phyloP scores from a whole-genome alignment of 1,139 yeast species.

The Candida sanyaensis region DNA sequence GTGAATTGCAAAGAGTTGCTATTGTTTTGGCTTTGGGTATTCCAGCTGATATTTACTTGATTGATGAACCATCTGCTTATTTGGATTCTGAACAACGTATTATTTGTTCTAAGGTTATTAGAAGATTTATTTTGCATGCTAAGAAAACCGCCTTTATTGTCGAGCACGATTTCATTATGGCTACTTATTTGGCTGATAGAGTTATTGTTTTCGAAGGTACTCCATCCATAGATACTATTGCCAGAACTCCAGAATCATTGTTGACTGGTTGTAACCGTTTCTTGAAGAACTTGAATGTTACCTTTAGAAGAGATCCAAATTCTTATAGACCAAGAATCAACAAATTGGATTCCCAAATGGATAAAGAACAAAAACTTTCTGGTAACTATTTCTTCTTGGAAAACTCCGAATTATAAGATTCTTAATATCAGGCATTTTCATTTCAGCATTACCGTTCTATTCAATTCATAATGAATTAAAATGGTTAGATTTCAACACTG shows the following conservation, averaged over 20 bases:
- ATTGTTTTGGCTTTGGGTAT: constrained; percentile 92
- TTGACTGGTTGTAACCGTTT: constrained; percentile 96
- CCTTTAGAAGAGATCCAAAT: constrained; percentile 98
- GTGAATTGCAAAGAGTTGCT: constrained; percentile 99
- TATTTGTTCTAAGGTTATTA: constrained; percentile 95
- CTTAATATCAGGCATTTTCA: constrained; percentile 1
- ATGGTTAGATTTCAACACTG: constrained; percentile 2
- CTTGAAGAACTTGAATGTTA: constrained; percentile 94
- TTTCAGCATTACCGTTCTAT: constrained; percentile 3
- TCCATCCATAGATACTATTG: constrained; percentile 82
- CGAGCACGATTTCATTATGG: constrained; percentile 99
- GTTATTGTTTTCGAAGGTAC: constrained; percentile 97
- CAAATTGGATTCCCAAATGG: constrained; percentile 97
- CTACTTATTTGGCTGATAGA: constrained; percentile 96
- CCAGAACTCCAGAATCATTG: constrained; percentile 87
- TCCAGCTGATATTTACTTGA: constrained; percentile 93
- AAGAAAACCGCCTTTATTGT: constrained; percentile 97
- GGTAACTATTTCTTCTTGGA: constrained; percentile 98
- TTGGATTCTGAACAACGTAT: constrained; percentile 99
- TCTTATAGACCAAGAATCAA: constrained; percentile 98
- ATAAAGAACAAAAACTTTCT: constrained; percentile 86
- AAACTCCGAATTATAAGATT: constrained; percentile 35
- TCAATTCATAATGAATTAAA: background rate
- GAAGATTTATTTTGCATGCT: constrained; percentile 93
- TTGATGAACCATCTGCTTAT: constrained; percentile 98